These are phyloP conservation scores for Salvia rosmarinus DNA, from an alignment of 257 asterid species.

Conservation along the genomic window DNA sequence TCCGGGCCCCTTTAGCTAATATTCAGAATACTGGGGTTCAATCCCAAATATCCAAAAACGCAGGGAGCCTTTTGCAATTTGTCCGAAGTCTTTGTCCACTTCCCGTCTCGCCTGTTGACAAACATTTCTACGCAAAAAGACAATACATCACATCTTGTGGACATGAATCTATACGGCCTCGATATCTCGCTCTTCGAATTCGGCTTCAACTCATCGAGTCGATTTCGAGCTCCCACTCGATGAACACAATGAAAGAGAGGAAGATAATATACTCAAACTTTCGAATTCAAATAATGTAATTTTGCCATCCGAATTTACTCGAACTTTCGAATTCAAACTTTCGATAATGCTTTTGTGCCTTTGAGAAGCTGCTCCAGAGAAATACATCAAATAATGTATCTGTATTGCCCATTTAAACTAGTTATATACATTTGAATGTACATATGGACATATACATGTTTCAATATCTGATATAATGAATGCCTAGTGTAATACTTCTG, in stretches of 20 bases:
- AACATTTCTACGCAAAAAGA: background rate
- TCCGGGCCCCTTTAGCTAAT: background rate
- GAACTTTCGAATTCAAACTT: conserved; percentile 41
- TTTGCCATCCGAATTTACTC: too few species aligned
- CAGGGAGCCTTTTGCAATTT: conserved; percentile 21
- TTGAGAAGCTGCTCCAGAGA: too few species aligned
- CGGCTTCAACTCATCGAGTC: conserved; percentile 50
- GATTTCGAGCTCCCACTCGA: conserved; percentile 39
- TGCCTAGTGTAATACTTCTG: too few species aligned
- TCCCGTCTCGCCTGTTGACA: background rate
- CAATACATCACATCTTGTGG: conserved; percentile 24
- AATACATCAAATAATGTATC: too few species aligned
- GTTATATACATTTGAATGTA: too few species aligned
- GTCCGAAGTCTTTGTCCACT: background rate
- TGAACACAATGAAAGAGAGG: conserved; percentile 33
- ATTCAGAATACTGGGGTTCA: background rate
- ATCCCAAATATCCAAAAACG: background rate
- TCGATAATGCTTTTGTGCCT: too few species aligned
- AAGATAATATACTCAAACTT: conserved; percentile 34
- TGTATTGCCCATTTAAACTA: too few species aligned
- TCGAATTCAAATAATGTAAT: too few species aligned
- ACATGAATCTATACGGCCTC: conserved; percentile 59
- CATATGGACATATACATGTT: too few species aligned
- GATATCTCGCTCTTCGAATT: conserved; percentile 52
- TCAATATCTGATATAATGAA: too few species aligned